These are phyloP conservation scores for Xylaria cubensis DNA, from an alignment of 495 filamentous ascomycete species.

Conservation along the genomic window DNA sequence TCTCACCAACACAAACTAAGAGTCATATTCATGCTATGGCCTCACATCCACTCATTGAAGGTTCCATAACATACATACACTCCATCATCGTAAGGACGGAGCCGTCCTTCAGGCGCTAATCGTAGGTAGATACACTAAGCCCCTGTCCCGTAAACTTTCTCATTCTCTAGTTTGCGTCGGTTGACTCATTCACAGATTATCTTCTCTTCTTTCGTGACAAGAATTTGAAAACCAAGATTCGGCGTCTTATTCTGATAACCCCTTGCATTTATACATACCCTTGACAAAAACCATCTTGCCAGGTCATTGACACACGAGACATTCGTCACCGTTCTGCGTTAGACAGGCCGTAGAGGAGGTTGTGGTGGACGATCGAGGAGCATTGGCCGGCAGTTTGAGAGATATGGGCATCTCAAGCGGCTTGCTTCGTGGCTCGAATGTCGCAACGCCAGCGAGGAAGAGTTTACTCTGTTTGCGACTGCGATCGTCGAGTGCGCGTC, in stretches of 20 bases:
- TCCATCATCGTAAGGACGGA: not conserved
- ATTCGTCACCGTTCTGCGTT: not conserved
- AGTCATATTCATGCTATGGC: not conserved
- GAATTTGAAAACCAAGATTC: not conserved
- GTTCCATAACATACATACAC: not conserved
- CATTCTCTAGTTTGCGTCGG: not conserved
- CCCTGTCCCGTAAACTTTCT: not conserved
- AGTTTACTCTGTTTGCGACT: slow-evolving; percentile 7
- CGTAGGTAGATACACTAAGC: not conserved
- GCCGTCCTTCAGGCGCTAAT: not conserved
- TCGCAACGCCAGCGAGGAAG: not conserved
- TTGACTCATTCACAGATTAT: slow-evolving; percentile 18
- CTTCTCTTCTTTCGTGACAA: slow-evolving; percentile 4
- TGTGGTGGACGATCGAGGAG: not conserved
- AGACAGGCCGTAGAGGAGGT: not conserved
- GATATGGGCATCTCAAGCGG: slow-evolving; percentile 13
- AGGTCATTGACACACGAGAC: not conserved
- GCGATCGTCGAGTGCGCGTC: slow-evolving; percentile 2
- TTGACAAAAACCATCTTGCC: not conserved
- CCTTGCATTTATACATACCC: not conserved
- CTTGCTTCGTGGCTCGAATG: slow-evolving; percentile 4
- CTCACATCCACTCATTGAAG: not conserved
- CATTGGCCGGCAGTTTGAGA: not conserved
- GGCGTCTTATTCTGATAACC: not conserved
- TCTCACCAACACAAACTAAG: not conserved